Base-by-base conservation (phyloP, 2,329 filamentous ascomycete species). In the Periglandula ipomoeae region DNA sequence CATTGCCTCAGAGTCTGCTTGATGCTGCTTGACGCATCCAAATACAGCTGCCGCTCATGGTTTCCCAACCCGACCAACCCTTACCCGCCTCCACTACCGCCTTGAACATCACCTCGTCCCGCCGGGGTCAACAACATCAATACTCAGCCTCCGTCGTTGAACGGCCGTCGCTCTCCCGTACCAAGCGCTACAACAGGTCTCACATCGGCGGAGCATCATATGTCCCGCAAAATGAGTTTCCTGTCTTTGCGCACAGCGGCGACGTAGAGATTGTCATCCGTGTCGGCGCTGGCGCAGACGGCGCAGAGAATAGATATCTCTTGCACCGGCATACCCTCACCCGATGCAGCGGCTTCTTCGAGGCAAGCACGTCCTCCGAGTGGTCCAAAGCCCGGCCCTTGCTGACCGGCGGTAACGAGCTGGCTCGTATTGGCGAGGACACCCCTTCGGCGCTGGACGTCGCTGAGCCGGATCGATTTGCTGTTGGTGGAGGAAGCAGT, bases 301-400 rank as follows among this genome's bases (percentile, higher is more conserved):
- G 58, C 32, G 58, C 55, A 44, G 85, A 93, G 67, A 87, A 88
- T 62, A 78, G 86, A 52, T 97, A 96, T 64, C 75, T 96, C 42
- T 75, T 97, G 49, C 91, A 97, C 69, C 78, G 84, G 51, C 78
- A 96, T 60, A 95, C 91, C 37, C 72, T 97, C 56, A 84, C 87
- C 27, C 87, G 94, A 66, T 95, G 87, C 61, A 95, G 89, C 5
- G 89, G 89, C 15, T 96, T 95, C 72, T 97, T 97, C 63, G 88
- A 95, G 66, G 85, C 87, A 22, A 87, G 82, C 61, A 89, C 84
- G 40, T 89, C 82, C 59, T 82, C 84, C 50, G 84, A 90, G 63
- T 94, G 88, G 87, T 65, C 66, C 26, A 68, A 61, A 49, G 55
- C 57, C 9, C 59, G 54, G 9, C 59, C 56, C 50, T 63, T 55